Conservation (phyloP, 495 filamentous ascomycete genomes). For the Hypomontagnella submonticulosa region DNA sequence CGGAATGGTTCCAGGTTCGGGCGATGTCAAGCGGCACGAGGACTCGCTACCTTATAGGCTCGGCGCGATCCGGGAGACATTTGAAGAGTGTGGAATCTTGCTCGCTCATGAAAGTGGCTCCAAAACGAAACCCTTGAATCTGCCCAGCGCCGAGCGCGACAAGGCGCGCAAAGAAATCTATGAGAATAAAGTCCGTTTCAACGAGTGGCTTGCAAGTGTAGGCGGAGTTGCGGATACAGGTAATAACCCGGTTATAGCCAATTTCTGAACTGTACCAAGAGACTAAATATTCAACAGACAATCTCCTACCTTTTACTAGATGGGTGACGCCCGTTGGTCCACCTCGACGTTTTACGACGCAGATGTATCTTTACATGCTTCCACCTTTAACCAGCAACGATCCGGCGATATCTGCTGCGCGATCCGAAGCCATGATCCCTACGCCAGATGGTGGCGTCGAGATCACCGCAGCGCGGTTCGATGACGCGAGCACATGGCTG, state of each 20-base stretch:
- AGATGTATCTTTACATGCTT: conserved; percentile 97
- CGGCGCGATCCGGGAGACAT: conserved; percentile 88
- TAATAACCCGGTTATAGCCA: conserved; percentile 47
- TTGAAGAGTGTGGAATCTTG: conserved; percentile 93
- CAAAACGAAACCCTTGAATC: conserved; percentile 58
- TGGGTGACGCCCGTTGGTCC: conserved; percentile 86
- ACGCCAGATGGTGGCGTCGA: conserved; percentile 88
- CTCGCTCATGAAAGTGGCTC: conserved; percentile 67
- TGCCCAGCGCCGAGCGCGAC: conserved; percentile 70
- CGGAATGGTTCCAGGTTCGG: conserved; percentile 63
- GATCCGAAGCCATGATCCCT: conserved; percentile 56
- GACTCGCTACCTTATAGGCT: conserved; percentile 77
- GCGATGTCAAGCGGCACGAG: conserved; percentile 64
- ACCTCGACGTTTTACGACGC: conserved; percentile 83
- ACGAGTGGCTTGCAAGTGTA: conserved; percentile 70
- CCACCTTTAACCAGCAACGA: conserved; percentile 63
- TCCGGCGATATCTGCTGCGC: conserved; percentile 51
- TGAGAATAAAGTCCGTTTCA: conserved; percentile 65
- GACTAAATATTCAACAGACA: conserved; percentile 52
- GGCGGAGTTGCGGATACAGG: conserved; percentile 74
- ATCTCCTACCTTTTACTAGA: conserved; percentile 83
- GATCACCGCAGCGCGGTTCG: conserved; percentile 82
- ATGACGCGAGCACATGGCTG: conserved; percentile 75
- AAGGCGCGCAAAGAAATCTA: conserved; percentile 76
- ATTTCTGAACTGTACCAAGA: background rate